Evolutionary conservation across 2,329 filamentous ascomycete genomes (phyloP), one percentile per base, ranked within the genome.

Genomic region (Venturia carpophila): DNA sequence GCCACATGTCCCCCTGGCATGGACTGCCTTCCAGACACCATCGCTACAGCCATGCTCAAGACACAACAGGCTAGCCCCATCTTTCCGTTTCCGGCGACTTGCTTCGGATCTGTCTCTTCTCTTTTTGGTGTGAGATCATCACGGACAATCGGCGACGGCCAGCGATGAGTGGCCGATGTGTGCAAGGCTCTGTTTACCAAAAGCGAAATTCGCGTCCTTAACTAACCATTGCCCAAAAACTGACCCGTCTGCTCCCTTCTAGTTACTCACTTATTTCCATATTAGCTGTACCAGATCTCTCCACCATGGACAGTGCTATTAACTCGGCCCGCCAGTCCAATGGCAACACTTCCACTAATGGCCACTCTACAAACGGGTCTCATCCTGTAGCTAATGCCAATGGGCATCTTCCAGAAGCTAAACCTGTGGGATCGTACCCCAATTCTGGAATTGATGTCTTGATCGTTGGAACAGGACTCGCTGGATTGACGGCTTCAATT

Each of bases 341-440:
- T 37, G 52, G 52, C 15, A 34, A 58, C 30, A 37, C 15, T 19
- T 21, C 52, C 5, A 58, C 27, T 15, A 58, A 58, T 49, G 47
- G 47, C 2, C 56, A 60, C 17, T 34, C 34, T 19, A 45, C 60
- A 27, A 45, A 61, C 11, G 37, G 11, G 3, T 10, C 52, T 58
- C 52, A 58, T 58, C 52, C 52, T 37, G 52, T 58, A 58, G 30
- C 52, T n/a, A 58, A 34, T 58, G 52, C 30, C 15, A 61, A 27
- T 61, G 60, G 60, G 39, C 13, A 37, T 6, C 39, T 61, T 2
- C 39, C 42, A 27, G 60, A 61, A n/a, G 72, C 75, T 47, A 81
- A 77, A 70, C 80, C 81, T 21, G 73, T 83, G n/a, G 81, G 81
- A 43, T 81, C 79, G 3, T 83, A 83, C 71, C 77, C 78, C 27